phyloP scores from a whole-genome alignment of 2,329 filamentous ascomycete genomes.

The Talaromyces sp. region DNA sequence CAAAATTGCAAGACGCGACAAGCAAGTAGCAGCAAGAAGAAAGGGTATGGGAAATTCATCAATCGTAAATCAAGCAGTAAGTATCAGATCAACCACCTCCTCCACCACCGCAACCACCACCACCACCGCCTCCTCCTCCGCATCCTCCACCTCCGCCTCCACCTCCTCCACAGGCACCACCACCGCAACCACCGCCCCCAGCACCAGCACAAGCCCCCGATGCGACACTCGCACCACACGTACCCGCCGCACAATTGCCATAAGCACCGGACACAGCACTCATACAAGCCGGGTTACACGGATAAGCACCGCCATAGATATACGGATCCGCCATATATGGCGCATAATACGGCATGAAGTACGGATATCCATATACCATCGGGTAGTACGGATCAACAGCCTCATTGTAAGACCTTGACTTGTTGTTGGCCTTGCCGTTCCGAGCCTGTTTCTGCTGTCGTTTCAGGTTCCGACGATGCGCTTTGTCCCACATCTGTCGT shows the following conservation, averaged over 20 bases:
- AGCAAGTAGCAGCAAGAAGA: background rate
- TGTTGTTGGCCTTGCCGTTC: constrained; percentile 12
- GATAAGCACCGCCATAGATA: constrained; percentile 42
- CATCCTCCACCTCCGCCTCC: constrained; percentile 41
- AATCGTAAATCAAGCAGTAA: background rate
- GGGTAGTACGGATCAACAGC: constrained; percentile 29
- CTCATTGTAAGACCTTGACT: constrained; percentile 30
- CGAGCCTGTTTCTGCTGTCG: constrained; percentile 20
- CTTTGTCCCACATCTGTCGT: constrained; percentile 54
- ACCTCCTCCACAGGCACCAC: constrained; percentile 40
- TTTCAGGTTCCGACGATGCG: constrained; percentile 33
- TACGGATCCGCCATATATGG: constrained; percentile 48
- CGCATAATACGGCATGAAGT: constrained; percentile 44
- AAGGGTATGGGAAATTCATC: background rate
- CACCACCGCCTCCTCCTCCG: constrained; percentile 22
- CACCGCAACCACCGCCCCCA: constrained; percentile 26
- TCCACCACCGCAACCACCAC: constrained; percentile 12
- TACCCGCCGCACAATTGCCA: constrained; percentile 50
- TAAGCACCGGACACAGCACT: constrained; percentile 36
- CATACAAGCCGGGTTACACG: constrained; percentile 47
- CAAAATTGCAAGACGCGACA: background rate
- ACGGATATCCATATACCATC: constrained; percentile 47
- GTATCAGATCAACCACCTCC: constrained; percentile 20
- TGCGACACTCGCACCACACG: constrained; percentile 43
- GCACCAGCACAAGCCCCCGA: constrained; percentile 38